A percentile compares a stretch with the other conserved stretches of the same genome.
Conservation (phyloP, 768 basidiomycete genomes). For the Porphyrellus cyaneotinctus region DNA sequence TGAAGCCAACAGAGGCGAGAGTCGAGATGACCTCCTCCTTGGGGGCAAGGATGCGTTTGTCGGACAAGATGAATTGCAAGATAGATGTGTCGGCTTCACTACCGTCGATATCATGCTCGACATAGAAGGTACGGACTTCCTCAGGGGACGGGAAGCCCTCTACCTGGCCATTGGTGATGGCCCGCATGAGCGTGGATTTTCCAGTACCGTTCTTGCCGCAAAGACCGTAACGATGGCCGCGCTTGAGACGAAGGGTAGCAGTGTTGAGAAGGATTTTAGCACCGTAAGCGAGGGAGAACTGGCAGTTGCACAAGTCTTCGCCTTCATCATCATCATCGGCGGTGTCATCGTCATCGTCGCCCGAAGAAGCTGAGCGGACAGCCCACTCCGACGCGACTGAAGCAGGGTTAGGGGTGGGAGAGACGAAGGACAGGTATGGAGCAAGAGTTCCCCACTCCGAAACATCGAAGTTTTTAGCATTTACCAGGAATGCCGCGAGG, state of each 20-base stretch:
- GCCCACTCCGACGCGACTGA: slow-evolving; percentile 79
- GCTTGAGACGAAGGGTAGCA: slow-evolving; percentile 93
- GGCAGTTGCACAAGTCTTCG: slow-evolving; percentile 98
- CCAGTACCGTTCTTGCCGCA: slow-evolving; percentile 99
- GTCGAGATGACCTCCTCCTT: slow-evolving; percentile 74
- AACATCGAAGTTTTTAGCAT: slow-evolving; percentile 88
- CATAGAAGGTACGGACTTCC: slow-evolving; percentile 97
- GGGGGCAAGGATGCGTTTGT: slow-evolving; percentile 73
- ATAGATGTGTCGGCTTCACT: slow-evolving; percentile 90
- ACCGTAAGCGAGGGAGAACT: slow-evolving; percentile 98
- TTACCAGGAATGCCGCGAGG: slow-evolving; percentile 84
- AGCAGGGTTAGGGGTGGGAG: slow-evolving; percentile 60
- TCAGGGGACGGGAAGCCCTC: slow-evolving; percentile 98
- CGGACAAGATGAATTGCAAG: slow-evolving; percentile 79
- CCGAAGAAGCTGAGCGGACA: slow-evolving; percentile 82
- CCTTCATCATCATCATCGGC: slow-evolving; percentile 94
- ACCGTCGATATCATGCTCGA: slow-evolving; percentile 98
- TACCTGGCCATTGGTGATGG: slow-evolving; percentile 92
- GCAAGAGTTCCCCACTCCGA: slow-evolving; percentile 81
- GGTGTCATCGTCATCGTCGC: slow-evolving; percentile 60
- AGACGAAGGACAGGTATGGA: slow-evolving; percentile 67
- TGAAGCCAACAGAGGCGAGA: slow-evolving; percentile 90
- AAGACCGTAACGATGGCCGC: slow-evolving; percentile 97
- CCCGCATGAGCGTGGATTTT: slow-evolving; percentile 92
- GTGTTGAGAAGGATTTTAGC: slow-evolving; percentile 98